These are phyloP conservation scores for Tephrocybe sp. DNA, from an alignment of 768 basidiomycete species.

Conservation along the genomic window DNA sequence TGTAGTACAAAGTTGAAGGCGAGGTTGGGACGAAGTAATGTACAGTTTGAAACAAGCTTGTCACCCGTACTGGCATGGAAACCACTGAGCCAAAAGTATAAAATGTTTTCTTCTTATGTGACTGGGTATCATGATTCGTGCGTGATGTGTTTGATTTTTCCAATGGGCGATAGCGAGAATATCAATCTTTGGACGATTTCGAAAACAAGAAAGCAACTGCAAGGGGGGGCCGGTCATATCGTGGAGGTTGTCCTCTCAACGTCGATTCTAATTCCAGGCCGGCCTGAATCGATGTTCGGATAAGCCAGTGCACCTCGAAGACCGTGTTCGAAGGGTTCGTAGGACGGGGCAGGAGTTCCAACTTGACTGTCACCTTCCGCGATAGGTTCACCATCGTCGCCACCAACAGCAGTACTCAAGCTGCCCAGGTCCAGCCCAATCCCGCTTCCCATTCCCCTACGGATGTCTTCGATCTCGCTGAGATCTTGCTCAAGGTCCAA, in stretches of 20 bases:
- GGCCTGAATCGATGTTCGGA: constrained; percentile 28
- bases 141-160: constrained; percentile 10
- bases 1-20: constrained; percentile 1
- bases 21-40: constrained; percentile 9
- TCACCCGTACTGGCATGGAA: too few species aligned
- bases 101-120: constrained; percentile 4
- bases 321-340: constrained; percentile 49
- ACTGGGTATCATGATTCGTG: constrained; percentile 7
- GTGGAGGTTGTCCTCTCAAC: constrained; percentile 58
- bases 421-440: constrained; percentile 52
- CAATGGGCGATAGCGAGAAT: constrained; percentile 3
- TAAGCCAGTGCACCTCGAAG: constrained; percentile 28
- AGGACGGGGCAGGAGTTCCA: constrained; percentile 55
- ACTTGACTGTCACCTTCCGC: constrained; percentile 38
- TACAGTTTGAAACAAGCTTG: too few species aligned
- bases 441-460: constrained; percentile 49
- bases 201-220: constrained; percentile 17
- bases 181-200: neutral
- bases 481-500: constrained; percentile 49
- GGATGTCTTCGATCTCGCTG: constrained; percentile 58
- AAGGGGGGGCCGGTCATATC: constrained; percentile 29
- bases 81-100: constrained; percentile 1
- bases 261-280: constrained; percentile 54
- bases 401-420: constrained; percentile 48
- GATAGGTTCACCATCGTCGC: constrained; percentile 51